Base-by-base conservation (phyloP, 2,329 filamentous ascomycete genomes). In the Verruconis gallopava region DNA sequence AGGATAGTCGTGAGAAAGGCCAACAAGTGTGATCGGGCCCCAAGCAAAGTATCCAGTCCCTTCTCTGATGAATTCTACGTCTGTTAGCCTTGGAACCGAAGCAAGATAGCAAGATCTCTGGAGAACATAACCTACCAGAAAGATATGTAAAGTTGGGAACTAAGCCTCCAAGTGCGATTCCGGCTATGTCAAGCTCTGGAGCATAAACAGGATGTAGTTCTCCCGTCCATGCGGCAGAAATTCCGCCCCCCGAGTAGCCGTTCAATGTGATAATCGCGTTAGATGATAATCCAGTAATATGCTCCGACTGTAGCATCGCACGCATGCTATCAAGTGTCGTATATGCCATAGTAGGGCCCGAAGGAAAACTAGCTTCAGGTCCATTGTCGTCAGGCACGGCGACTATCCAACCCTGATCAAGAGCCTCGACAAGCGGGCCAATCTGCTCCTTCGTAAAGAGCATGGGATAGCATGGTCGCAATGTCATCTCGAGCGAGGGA, bases 151-250 rank as follows among this genome's bases (percentile, higher is more conserved):
- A 17, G 15, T 44, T 40, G n/a, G 42, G 42, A n/a, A 44, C 42
- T 3, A 44, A 21, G 14, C 42, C 42, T 11, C 42, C 42, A 17
- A 44, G 30, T n/a, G 42, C 42, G 12, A 30, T 30, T 14, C 42
- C 42, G 9, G 36, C 42, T 25, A 44, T 44, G 17, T 44, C 11
- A 18, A 44, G 42, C 21, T 44, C 42, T 4, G 42, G 42, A 13
- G 42, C 42, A 21, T 44, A 44, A 11, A 17, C 21, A 14, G 42
- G 42, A 12, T 44, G 42, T 13, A 44, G 5, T 30, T 44, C 42
- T 15, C 21, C 40, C 17, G 30, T 21, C 42, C 42, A 44, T 3
- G 21, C 36, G 3, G 30, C 37, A 14, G 37, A 25, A 15, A 30
- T 21, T 4, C 21, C 42, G 4, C 42, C 42, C 12, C 15, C 17